phyloP scores from a whole-genome alignment of 441 rosid species.

The Mallotus japonicus region DNA sequence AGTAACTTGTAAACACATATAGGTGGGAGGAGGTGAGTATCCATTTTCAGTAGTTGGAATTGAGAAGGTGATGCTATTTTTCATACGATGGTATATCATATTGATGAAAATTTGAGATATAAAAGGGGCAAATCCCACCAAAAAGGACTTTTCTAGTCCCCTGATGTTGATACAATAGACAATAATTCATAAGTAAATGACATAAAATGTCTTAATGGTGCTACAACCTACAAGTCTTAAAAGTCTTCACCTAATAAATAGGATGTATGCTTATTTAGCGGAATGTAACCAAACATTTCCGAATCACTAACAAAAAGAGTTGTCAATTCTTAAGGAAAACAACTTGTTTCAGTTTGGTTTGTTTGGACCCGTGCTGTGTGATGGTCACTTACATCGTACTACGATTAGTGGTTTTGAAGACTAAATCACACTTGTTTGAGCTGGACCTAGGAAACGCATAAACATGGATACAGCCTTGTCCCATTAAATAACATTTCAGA shows the following conservation, averaged over 20 bases:
- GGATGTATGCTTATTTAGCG: background rate
- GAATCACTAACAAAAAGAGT: background rate
- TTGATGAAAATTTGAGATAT: background rate
- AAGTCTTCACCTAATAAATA: background rate
- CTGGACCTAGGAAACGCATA: background rate
- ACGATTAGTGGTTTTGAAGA: background rate
- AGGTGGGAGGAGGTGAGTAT: background rate
- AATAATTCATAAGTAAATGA: too few relatives aligned
- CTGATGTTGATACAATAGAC: background rate
- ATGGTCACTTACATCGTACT: background rate
- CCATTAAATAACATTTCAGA: background rate
- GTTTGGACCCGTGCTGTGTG: too few relatives aligned
- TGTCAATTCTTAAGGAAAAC: background rate
- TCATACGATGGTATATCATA: background rate
- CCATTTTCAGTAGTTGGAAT: background rate
- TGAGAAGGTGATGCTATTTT: background rate
- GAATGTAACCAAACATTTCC: background rate
- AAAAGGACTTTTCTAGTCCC: background rate
- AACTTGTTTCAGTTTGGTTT: background rate
- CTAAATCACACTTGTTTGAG: background rate
- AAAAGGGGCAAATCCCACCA: background rate
- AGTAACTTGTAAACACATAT: background rate
- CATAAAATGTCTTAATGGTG: background rate
- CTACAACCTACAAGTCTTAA: background rate
- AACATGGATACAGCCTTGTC: background rate